Base-by-base conservation (phyloP, 768 basidiomycete species). In the Trametes punicea region DNA sequence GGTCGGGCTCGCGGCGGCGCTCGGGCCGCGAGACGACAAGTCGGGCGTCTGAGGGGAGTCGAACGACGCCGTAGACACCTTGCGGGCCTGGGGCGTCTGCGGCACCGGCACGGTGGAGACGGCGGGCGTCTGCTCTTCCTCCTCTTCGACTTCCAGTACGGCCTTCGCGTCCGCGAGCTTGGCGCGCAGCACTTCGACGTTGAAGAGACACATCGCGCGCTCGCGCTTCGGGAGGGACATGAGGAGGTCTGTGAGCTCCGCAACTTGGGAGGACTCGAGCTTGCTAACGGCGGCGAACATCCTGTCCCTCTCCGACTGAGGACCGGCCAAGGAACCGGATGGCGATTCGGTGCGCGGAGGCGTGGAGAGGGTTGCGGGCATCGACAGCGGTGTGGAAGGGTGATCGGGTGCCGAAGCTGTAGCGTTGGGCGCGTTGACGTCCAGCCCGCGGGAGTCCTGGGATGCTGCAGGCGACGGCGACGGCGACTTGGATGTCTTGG, bases 351-450 rank as follows among this genome's bases (percentile, higher is more conserved):
- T 90, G 15, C 91, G 83, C 11, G 91, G 88, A 2, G 91, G 90
- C 0, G 88, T 90, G 29, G 86, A 84, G n/a, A 88, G 67, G 0
- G 87, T 85, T 0, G 84, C 81, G 55, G 82, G 82, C 55, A 90
- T 77, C 1, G 90, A 92, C 11, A 93, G 81, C 1, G 91, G 91
- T 0, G 91, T 93, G 6, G 87, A 89, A 0, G 91, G 91, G 59
- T 92, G 90, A 65, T 93, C 91, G 0, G 91, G 91, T n/a, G 90
- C 90, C 46, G 88, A 90, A 2, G 90, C 91, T 3, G 88, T 90
- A 2, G 88, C 87, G 59, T 81, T 81, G 21, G 83, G 70, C 6
- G 81, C 77, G 52, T 76, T 81, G 6, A 82, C 78, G 61, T 88
- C 86, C 26, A 87, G 73, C n/a, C 84, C 70, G 27, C 82, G 78